phyloP scores from a whole-genome alignment of 1,139 yeast genomes.

The Suhomyces guaymorum region DNA sequence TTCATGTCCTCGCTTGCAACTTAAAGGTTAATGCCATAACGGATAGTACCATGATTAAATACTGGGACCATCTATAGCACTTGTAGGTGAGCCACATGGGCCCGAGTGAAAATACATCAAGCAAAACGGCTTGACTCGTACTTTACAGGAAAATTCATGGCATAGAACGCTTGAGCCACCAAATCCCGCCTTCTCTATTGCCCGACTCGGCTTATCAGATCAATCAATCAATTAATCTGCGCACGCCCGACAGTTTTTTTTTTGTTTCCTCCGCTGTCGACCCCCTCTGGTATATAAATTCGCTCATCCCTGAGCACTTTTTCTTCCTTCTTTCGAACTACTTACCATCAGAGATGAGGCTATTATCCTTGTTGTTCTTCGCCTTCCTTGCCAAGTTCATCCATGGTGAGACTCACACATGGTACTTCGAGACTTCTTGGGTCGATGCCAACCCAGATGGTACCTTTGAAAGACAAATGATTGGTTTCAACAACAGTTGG shows the following conservation, averaged over 20 bases:
- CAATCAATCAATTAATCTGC: slow-evolving; percentile 5
- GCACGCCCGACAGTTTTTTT: slow-evolving; percentile 4
- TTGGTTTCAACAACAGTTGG: slow-evolving; percentile 81
- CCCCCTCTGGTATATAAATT: slow-evolving; percentile 10
- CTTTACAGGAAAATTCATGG: too few relatives aligned
- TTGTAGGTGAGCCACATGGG: too few relatives aligned
- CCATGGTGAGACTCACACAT: slow-evolving; percentile 59
- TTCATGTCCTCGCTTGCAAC: too few relatives aligned
- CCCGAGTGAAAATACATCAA: too few relatives aligned
- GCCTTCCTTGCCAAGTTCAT: slow-evolving; percentile 20
- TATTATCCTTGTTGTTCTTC: slow-evolving; percentile 20
- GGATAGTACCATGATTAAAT: too few relatives aligned
- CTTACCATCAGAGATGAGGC: slow-evolving; percentile 17
- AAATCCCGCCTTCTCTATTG: too few relatives aligned
- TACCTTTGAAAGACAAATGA: slow-evolving; percentile 56
- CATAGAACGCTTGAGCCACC: too few relatives aligned
- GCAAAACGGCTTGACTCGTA: background rate
- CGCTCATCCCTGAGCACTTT: slow-evolving; percentile 13
- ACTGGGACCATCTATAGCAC: too few relatives aligned
- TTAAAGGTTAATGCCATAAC: too few relatives aligned
- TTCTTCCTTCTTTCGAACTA: slow-evolving; percentile 10
- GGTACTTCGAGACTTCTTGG: slow-evolving; percentile 76
- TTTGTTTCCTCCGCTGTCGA: background rate
- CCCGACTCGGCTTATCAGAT: slow-evolving; percentile 13
- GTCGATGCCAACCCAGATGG: slow-evolving; percentile 79